Conservation (phyloP, 345 rosid genomes). For the Eutrema japonicum region DNA sequence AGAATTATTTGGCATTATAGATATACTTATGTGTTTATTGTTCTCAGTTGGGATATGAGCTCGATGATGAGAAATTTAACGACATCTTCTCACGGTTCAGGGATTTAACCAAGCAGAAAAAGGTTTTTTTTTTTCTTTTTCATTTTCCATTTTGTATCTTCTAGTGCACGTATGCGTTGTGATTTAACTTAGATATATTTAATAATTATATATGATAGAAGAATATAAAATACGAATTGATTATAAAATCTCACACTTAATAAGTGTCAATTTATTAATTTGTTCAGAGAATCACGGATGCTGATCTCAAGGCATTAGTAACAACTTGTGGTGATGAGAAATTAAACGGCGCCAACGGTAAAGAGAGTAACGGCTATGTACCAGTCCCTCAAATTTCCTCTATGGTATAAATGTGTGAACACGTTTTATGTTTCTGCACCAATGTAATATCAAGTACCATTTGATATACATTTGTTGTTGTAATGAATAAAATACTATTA, state of each 20-base stretch:
- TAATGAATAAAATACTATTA: too few species aligned
- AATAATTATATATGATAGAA: neutral
- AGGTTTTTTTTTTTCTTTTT: constrained; percentile 46
- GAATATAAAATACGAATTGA: neutral
- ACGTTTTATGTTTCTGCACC: neutral
- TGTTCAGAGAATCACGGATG: constrained; percentile 40
- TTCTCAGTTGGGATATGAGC: constrained; percentile 77
- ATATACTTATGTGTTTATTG: constrained; percentile 6
- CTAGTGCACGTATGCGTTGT: neutral
- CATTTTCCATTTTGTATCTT: neutral
- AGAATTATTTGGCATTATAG: neutral
- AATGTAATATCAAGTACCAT: constrained; percentile 9
- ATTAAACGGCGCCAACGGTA: neutral
- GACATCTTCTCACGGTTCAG: constrained; percentile 75
- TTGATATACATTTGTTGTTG: neutral
- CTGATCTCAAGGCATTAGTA: constrained; percentile 32
- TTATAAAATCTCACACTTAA: neutral
- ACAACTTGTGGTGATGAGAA: constrained; percentile 3
- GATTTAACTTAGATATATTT: neutral
- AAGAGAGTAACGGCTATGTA: neutral
- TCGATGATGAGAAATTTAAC: constrained; percentile 67
- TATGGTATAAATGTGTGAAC: constrained; percentile 15
- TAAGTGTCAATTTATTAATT: neutral
- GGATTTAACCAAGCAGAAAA: constrained; percentile 80
- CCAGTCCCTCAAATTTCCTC: constrained; percentile 25